A percentile compares a stretch with the other conserved stretches of the same genome.
Conservation (phyloP, 2,329 filamentous ascomycete genomes). For the Pseudocercospora pini-densiflorae region DNA sequence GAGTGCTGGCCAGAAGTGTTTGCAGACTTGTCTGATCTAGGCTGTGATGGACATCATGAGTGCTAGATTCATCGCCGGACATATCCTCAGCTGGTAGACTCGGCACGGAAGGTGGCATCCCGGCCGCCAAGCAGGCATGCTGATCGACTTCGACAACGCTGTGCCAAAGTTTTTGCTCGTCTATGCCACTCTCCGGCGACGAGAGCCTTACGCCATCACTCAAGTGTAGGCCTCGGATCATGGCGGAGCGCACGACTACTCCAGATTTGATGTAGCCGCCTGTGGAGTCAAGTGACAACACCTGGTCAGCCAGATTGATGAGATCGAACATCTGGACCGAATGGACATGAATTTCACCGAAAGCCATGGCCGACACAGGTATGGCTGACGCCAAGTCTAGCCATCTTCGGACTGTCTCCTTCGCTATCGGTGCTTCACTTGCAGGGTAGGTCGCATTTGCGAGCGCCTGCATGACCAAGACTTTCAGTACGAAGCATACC, state of each 20-base stretch:
- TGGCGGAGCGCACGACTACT: conserved; percentile 14
- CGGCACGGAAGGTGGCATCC: conserved; percentile 13
- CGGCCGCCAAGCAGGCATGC: conserved; percentile 23
- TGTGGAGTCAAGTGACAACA: conserved; percentile 13
- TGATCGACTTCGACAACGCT: conserved; percentile 21
- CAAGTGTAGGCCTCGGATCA: conserved; percentile 15
- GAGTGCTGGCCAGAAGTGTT: conserved; percentile 8
- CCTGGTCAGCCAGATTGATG: conserved; percentile 20
- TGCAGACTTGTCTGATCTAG: conserved; percentile 9
- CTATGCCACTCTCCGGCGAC: background rate
- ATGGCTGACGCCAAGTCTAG: conserved; percentile 16
- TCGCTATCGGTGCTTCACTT: conserved; percentile 6
- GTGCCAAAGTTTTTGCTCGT: conserved; percentile 18
- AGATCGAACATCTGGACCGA: conserved; percentile 7
- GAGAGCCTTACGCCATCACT: background rate
- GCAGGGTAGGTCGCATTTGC: conserved; percentile 19
- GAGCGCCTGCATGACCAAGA: conserved; percentile 14
- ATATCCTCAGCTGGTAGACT: background rate
- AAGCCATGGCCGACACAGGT: conserved; percentile 4
- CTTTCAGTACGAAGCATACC: conserved; percentile 10
- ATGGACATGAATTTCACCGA: conserved; percentile 10
- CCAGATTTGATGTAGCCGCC: conserved; percentile 20
- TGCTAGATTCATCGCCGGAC: background rate
- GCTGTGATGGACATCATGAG: background rate
- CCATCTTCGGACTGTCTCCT: conserved; percentile 13